phyloP scores from a whole-genome alignment of 371 early-diverging fungal species.

The Syncephalis fuscata region DNA sequence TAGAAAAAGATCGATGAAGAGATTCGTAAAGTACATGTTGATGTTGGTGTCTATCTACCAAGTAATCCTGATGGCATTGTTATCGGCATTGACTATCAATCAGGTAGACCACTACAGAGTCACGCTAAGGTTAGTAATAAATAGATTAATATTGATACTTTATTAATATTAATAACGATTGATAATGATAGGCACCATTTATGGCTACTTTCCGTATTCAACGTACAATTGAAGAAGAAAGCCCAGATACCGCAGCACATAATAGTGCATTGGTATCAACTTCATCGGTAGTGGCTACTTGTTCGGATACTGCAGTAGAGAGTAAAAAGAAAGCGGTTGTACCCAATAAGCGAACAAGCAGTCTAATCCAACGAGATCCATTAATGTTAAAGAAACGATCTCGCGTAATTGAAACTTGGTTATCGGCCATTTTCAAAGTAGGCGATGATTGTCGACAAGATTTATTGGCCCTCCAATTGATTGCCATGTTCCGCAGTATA shows the following conservation, averaged over 20 bases:
- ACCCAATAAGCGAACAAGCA: conserved; percentile 9
- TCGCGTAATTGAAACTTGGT: conserved; percentile 29
- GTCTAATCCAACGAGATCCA: conserved; percentile 2
- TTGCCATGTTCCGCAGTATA: conserved; percentile 94
- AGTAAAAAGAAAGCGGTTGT: no score
- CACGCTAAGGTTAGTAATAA: conserved; percentile 74
- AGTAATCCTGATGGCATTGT: conserved; percentile 94
- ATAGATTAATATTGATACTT: conserved; percentile 2
- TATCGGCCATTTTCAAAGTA: conserved; percentile 97
- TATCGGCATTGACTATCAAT: conserved; percentile 86
- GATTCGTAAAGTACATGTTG: conserved; percentile 83
- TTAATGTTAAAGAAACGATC: conserved; percentile 14
- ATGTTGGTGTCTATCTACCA: conserved; percentile 95
- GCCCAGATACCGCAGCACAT: no score
- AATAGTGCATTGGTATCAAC: no score
- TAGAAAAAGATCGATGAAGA: conserved; percentile 90
- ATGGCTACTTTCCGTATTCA: conserved; percentile 96
- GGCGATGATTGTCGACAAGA: conserved; percentile 99
- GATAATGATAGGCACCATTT: conserved; percentile 72
- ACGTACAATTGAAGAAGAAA: conserved; percentile 26
- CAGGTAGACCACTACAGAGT: conserved; percentile 92
- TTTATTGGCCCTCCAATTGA: conserved; percentile 94
- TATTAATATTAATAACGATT: background rate
- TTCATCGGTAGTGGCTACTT: no score
- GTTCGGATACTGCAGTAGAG: no score